Evolutionary conservation across 23 red algal genomes (phyloP).

Genomic region (Chondrus crispus): DNA sequence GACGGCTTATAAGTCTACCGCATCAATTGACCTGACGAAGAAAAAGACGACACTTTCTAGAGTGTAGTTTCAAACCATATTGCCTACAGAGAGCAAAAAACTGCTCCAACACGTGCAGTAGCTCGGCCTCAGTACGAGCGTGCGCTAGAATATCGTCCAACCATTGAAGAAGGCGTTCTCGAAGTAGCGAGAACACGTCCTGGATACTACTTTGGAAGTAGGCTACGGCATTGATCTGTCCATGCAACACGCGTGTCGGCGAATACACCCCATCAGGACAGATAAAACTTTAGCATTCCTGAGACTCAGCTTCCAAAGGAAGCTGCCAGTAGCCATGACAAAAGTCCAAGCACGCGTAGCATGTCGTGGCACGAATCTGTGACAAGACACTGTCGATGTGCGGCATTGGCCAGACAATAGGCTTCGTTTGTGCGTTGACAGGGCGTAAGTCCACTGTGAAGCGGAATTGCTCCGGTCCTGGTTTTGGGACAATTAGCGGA

Average conservation of each 20-base stretch:
- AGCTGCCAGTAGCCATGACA: slow-evolving; percentile 28
- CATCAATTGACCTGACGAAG: neutral
- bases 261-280: neutral
- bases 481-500: slow-evolving; percentile 25
- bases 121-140: neutral
- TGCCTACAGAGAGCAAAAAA: neutral
- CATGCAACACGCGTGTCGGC: slow-evolving; percentile 16
- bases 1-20: neutral
- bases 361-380: neutral
- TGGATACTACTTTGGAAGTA: neutral
- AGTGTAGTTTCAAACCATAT: neutral
- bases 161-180: neutral
- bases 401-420: slow-evolving; percentile 21
- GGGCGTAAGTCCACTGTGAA: slow-evolving; percentile 15
- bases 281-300: slow-evolving; percentile 15
- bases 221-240: slow-evolving; percentile 1
- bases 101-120: neutral
- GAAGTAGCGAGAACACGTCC: neutral
- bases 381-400: neutral
- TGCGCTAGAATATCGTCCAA: neutral
- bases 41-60: neutral
- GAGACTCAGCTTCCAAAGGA: neutral
- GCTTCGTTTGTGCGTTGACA: slow-evolving; percentile 1
- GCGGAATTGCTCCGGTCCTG: neutral
- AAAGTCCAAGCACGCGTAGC: neutral